Percentiles rank a stretch among this genome's conserved stretches.
Evolutionary conservation across 2,329 filamentous ascomycete genomes (phyloP).

Genomic region (Phaeosphaeria sp.): DNA sequence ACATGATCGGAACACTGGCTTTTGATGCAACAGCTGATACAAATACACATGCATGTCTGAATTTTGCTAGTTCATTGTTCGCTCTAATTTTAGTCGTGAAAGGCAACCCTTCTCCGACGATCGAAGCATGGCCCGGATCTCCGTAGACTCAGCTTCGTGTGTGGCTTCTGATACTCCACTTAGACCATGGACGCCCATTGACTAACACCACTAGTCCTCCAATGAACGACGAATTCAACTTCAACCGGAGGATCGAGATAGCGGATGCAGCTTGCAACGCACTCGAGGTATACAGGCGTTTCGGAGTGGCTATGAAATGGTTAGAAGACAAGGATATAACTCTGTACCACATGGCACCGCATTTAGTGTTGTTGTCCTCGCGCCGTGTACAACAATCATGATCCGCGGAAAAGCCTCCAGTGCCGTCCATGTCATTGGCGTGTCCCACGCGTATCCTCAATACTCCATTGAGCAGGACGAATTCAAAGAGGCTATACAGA

Average conservation of each 20-base stretch:
- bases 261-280: neutral
- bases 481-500: conserved; percentile 13
- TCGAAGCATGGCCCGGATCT: neutral
- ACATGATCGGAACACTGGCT: neutral
- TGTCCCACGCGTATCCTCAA: conserved; percentile 25
- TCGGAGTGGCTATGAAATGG: neutral
- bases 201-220: neutral
- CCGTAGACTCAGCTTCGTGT: neutral
- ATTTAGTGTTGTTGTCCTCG: neutral
- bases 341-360: neutral
- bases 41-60: neutral
- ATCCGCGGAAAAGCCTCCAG: neutral
- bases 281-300: neutral
- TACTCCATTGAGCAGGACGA: conserved; percentile 17
- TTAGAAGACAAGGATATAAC: neutral
- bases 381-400: neutral
- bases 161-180: neutral
- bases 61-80: neutral
- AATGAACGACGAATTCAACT: neutral
- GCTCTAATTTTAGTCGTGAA: neutral
- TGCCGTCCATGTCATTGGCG: conserved; percentile 20
- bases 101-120: neutral
- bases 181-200: neutral
- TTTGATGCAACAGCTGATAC: neutral
- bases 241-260: neutral